These are phyloP conservation scores for Boechera stricta DNA, from an alignment of 345 rosid genomes.

Conservation along the genomic window DNA sequence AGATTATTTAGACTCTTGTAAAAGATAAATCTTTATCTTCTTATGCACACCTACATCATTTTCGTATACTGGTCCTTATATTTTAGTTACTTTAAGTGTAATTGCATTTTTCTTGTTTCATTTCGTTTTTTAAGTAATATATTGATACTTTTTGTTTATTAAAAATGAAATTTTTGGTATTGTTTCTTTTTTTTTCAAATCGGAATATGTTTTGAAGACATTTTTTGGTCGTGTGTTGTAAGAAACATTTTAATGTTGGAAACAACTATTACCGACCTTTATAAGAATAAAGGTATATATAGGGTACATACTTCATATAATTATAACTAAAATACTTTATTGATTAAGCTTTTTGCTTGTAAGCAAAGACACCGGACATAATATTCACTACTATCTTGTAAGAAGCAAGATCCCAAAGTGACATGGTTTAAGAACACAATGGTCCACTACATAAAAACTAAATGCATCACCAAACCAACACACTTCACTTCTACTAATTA, in stretches of 20 bases:
- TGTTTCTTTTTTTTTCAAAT: no score
- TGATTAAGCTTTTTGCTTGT: neutral
- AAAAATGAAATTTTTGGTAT: no score
- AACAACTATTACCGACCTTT: no score
- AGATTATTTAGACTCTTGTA: neutral
- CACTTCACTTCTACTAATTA: neutral
- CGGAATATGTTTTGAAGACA: neutral
- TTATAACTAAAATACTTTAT: no score
- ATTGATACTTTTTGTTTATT: no score
- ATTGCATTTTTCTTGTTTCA: neutral
- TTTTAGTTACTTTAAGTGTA: neutral
- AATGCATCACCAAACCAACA: conserved; percentile 28
- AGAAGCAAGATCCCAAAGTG: conserved; percentile 22
- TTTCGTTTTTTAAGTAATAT: neutral
- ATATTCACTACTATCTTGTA: conserved; percentile 11
- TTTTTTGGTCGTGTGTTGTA: neutral
- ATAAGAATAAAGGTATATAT: no score
- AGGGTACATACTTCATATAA: no score
- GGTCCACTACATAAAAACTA: conserved; percentile 10
- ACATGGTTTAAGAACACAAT: neutral
- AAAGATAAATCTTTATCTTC: neutral
- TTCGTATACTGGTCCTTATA: neutral
- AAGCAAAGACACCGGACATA: conserved; percentile 2
- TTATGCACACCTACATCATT: neutral
- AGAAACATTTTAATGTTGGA: neutral